Percentiles rank a stretch among this genome's conserved stretches.
Evolutionary conservation across 768 basidiomycete genomes (phyloP).

Genomic region (Pulveroboletus sp.): DNA sequence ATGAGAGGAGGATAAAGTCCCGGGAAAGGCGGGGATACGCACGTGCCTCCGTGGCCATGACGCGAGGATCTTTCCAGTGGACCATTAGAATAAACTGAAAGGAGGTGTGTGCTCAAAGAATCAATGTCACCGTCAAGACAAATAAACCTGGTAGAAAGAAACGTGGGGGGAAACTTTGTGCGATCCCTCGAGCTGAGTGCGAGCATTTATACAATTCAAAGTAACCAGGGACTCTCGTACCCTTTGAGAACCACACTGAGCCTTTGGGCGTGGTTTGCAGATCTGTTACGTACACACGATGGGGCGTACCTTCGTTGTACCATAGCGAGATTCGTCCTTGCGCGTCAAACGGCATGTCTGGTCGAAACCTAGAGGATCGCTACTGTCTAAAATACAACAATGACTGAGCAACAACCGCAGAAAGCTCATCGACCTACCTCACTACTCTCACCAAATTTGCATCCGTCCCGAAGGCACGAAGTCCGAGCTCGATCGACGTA

Average conservation of each 20-base stretch:
- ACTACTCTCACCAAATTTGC: neutral
- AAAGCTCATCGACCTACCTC: neutral
- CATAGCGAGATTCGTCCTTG: neutral
- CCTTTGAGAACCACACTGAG: conserved; percentile 6
- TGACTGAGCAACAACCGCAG: neutral
- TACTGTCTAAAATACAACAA: neutral
- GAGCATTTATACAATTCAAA: conserved; percentile 20
- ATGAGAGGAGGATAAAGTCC: neutral
- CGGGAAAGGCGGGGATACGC: conserved; percentile 6
- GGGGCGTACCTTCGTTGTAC: neutral
- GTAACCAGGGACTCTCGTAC: conserved; percentile 23
- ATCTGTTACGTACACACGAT: conserved; percentile 18
- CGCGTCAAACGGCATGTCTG: neutral
- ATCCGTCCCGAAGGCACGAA: too few species aligned
- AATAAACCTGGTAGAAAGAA: conserved; percentile 3
- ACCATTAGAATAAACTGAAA: conserved; percentile 22
- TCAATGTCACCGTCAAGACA: conserved; percentile 2
- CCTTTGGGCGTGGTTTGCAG: conserved; percentile 6
- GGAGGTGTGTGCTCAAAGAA: conserved; percentile 10
- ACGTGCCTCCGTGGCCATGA: conserved; percentile 23
- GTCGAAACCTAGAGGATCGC: neutral
- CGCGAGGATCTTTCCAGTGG: conserved; percentile 22
- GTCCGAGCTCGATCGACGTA: neutral
- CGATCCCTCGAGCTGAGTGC: neutral
- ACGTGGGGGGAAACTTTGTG: conserved; percentile 4